Evolutionary conservation across 75 land plant genomes (phyloP).

Genomic region (Cunninghamia lanceolata): DNA sequence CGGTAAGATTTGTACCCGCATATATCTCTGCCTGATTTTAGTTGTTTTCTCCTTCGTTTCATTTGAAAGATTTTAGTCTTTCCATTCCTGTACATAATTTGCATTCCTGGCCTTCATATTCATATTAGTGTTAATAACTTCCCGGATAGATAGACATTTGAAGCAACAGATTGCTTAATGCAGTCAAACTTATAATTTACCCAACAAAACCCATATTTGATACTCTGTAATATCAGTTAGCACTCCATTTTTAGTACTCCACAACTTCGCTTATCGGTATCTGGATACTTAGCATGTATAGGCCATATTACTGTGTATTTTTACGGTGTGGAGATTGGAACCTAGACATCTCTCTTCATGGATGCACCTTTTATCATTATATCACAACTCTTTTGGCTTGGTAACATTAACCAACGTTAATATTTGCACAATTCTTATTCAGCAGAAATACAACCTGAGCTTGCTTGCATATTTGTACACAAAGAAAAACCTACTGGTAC

Average conservation of each 20-base stretch:
- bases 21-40: neutral
- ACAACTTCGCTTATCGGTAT: too few species aligned
- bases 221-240: neutral
- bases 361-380: neutral
- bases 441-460: neutral
- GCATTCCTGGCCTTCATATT: neutral
- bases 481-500: too few species aligned
- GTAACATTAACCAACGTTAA: neutral
- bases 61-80: neutral
- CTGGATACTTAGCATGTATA: neutral
- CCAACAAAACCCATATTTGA: neutral
- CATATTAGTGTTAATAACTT: neutral
- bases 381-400: neutral
- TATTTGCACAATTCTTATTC: neutral
- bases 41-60: neutral
- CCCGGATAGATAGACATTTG: neutral
- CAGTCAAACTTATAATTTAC: neutral
- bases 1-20: neutral
- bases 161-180: neutral
- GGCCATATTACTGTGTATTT: neutral
- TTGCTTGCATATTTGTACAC: neutral
- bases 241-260: too few species aligned
- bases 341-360: neutral
- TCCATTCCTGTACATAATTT: neutral
- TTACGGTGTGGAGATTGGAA: neutral